A percentile compares a stretch with the other conserved stretches of the same genome.
These are phyloP conservation scores for Phytophthora hybrid DNA, from an alignment of 352 stramenopile genomes.

Conservation along the genomic window DNA sequence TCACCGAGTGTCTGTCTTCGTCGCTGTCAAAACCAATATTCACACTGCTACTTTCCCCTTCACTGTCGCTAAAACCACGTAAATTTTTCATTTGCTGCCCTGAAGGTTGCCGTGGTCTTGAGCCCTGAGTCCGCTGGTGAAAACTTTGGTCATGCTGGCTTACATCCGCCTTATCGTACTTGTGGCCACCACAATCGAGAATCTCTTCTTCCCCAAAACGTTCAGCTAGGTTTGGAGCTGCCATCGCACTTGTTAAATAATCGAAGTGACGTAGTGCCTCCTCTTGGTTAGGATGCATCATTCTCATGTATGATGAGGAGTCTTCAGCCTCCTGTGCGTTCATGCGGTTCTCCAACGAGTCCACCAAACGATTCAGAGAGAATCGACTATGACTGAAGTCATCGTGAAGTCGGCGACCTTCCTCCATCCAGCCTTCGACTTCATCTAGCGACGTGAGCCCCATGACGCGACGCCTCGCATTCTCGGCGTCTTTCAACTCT, in stretches of 20 bases:
- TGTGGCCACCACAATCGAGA: not conserved
- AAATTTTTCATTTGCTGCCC: not conserved
- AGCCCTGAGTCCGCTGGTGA: not conserved
- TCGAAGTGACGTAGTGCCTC: constrained; percentile 24
- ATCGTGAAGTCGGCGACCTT: constrained; percentile 26
- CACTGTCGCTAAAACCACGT: not conserved
- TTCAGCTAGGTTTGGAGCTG: not conserved
- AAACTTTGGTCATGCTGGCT: not conserved
- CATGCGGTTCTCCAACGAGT: constrained; percentile 21
- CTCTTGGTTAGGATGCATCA: not conserved
- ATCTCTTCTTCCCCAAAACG: not conserved
- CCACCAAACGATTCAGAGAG: constrained; percentile 22
- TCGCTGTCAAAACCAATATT: not conserved
- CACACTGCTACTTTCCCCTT: not conserved
- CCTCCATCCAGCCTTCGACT: constrained; percentile 49
- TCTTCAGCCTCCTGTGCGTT: not conserved
- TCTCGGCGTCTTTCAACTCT: constrained; percentile 46
- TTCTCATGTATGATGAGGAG: not conserved
- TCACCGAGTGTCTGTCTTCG: not conserved
- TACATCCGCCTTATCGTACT: not conserved
- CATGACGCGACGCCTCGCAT: constrained; percentile 57
- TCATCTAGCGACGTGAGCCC: constrained; percentile 58
- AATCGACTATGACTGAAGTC: constrained; percentile 5
- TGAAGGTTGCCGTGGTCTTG: not conserved
- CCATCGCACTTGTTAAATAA: constrained; percentile 6